A percentile compares a stretch with the other conserved stretches of the same genome.
Evolutionary conservation across 345 rosid species (phyloP).

Genomic region (Citrus sinensis): DVS_A1.0 CM039169.1:6386001-6386500

Average conservation of each 20-base stretch:
- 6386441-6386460: too few relatives aligned
- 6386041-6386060: not conserved
- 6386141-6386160: too few relatives aligned
- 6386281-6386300: not conserved
- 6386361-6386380: accelerated
- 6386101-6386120: not conserved
- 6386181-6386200: not conserved
- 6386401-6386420: not conserved
- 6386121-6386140: not conserved
- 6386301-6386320: not conserved
- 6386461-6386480: too few relatives aligned
- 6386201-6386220: not conserved
- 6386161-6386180: not conserved
- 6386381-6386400: not conserved
- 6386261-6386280: not conserved
- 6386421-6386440: not conserved
- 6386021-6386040: too few relatives aligned
- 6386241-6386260: not conserved
- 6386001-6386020: too few relatives aligned
- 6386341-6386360: not conserved
- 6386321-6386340: not conserved
- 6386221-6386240: constrained; percentile 6
- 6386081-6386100: not conserved
- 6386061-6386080: not conserved
- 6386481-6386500: too few relatives aligned